Evolutionary conservation across 495 filamentous ascomycete species (phyloP), one percentile per base, ranked within the genome.

Genomic region (Aspergillus campestris): DNA sequence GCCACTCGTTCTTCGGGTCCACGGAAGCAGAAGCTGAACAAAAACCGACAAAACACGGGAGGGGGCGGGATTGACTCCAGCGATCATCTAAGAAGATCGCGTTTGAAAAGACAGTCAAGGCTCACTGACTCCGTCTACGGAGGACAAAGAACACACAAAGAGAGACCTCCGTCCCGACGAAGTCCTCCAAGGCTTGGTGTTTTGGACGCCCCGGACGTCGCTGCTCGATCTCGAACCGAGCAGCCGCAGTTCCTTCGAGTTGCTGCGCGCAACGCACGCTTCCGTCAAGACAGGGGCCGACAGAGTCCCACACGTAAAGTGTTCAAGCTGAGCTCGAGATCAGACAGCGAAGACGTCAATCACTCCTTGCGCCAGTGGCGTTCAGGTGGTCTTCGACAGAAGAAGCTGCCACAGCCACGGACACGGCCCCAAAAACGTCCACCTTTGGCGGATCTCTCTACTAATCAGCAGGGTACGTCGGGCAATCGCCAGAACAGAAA

Each of bases 341-440:
- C 66, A 11, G 90, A 96, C 53, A 94, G 86, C 6, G 62, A 79
- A 15, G 92, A 96, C 57, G 84, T 80, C 1, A 79, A 82, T 37
- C 62, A 68, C 10, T 70, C 79, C 9, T 64, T 98, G 38, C 69
- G 66, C 14, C 74, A 84, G 44, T 98, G 92, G 92, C 83, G 79
- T 56, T 72, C 70, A 47, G 89, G 90, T 6, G 79, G 61, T 33
- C 80, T 90, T 38, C 63, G 58, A 14, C 77, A 77, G 39, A 68
- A 57, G 35, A 56, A 56, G 30, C 49, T 66, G 32, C 47, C 52
- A 12, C 46, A 56, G 29, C 51, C 53, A 13, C 53, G 46, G 30
- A 41, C 49, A 15, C 59, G 53, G 35, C 44, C 48, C 43, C 55
- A 34, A 8, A 51, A 43, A 41, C 55, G 52, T 35, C 57, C 50